Evolutionary conservation across 768 basidiomycete species (phyloP).

Genomic region (Tulasnella sp.): DNA sequence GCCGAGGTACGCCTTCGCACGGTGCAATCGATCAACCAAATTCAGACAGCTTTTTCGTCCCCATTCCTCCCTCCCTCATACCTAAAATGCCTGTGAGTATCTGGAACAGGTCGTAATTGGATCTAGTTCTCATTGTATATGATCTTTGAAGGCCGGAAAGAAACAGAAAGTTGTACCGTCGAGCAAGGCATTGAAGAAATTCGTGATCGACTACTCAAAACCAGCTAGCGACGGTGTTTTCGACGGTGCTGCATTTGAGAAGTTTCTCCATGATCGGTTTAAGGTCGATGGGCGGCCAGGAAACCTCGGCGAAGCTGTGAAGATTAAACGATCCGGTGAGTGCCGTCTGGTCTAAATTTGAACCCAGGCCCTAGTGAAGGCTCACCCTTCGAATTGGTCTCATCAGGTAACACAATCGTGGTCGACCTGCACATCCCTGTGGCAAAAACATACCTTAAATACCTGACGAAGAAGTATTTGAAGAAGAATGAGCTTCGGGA

Average conservation of each 20-base stretch:
- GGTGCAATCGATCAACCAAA: constrained; percentile 8
- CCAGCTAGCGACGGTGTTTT: constrained; percentile 58
- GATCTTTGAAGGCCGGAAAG: constrained; percentile 7
- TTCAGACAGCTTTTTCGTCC: not conserved
- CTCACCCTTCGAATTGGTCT: constrained; percentile 7
- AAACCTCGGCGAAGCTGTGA: constrained; percentile 81
- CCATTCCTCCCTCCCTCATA: not conserved
- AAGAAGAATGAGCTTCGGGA: constrained; percentile 95
- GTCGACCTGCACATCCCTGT: constrained; percentile 80
- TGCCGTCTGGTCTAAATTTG: constrained; percentile 14
- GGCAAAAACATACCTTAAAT: constrained; percentile 97
- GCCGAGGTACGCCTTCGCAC: not conserved
- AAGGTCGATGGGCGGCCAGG: constrained; percentile 90
- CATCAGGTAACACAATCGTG: constrained; percentile 64
- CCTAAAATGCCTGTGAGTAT: not conserved
- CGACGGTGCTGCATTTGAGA: constrained; percentile 54
- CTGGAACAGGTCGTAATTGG: not conserved
- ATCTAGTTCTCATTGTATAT: not conserved
- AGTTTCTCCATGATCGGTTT: constrained; percentile 88
- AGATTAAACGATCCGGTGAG: constrained; percentile 78
- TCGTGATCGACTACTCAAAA: constrained; percentile 75
- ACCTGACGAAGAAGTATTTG: constrained; percentile 97
- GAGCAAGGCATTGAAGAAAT: constrained; percentile 46
- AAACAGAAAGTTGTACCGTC: constrained; percentile 7
- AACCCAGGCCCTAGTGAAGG: not conserved